Percentiles rank a stretch among this genome's conserved stretches.
Evolutionary conservation across 1,284 basidiomycete species (phyloP).

Genomic region (Apiotrichum sp.): DNA sequence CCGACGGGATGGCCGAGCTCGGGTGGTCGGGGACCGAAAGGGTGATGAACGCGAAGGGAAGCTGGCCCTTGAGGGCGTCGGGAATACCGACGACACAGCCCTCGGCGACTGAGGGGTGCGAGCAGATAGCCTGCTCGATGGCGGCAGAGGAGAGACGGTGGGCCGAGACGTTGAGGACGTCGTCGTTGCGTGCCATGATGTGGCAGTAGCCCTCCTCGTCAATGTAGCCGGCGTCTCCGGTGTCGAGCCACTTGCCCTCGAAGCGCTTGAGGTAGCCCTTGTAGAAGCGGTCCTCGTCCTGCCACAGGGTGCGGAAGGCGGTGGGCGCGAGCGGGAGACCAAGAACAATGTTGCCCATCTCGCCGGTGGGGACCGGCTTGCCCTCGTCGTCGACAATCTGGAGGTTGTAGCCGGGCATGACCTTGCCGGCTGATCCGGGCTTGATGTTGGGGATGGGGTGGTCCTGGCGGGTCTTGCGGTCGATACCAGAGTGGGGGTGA

Average conservation of each 20-base stretch:
- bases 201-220: constrained; percentile 93
- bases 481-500: constrained; percentile 57
- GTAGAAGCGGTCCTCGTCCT: constrained; percentile 79
- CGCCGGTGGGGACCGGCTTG: constrained; percentile 9
- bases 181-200: constrained; percentile 93
- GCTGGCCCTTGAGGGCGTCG: constrained; percentile 64
- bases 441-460: constrained; percentile 10
- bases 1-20: constrained; percentile 55
- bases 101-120: constrained; percentile 87
- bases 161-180: constrained; percentile 62
- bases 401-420: constrained; percentile 19
- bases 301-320: constrained; percentile 55
- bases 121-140: constrained; percentile 86
- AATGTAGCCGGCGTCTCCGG: constrained; percentile 85
- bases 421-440: constrained; percentile 19
- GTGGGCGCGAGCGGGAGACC: constrained; percentile 93
- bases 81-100: constrained; percentile 70
- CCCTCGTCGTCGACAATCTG: constrained; percentile 21
- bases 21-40: constrained; percentile 30
- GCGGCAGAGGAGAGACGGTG: constrained; percentile 92
- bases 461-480: constrained; percentile 35
- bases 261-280: constrained; percentile 78
- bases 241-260: constrained; percentile 56
- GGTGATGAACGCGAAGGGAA: constrained; percentile 59
- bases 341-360: constrained; percentile 21